Evolutionary conservation across 768 basidiomycete genomes (phyloP), one percentile per base, ranked within the genome.

Genomic region (Mycena galopus): DNA sequence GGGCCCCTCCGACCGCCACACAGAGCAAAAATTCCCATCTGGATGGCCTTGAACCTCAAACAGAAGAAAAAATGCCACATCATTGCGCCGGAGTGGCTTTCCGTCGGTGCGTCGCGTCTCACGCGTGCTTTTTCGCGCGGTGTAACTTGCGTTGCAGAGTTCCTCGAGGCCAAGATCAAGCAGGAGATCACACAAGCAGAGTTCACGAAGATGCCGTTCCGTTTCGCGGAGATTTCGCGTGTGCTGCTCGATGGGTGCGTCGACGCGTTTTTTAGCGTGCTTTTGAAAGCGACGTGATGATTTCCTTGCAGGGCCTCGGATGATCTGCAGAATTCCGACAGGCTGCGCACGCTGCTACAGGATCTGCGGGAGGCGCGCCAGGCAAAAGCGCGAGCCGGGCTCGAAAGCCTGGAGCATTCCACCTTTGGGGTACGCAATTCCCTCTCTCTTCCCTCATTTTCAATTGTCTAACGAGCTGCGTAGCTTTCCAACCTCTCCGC

Each of bases 301-400:
- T 29, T 11, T 12, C 29, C 30, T 5, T 58, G 21, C 29, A 98
- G 97, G 0, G 97, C 97, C 0, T 88, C 95, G 11, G 97, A 99
- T 78, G 97, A 99, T 75, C 84, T 98, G 10, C 89, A 92, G 65
- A 91, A 92, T 68, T 90, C 96, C 5, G 96, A 98, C 66, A 93
- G 91, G 75, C 84, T 99, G 25, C 90, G 95, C 7, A 92, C 92
- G 7, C 82, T 99, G 2, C 87, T 99, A 23, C 97, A 99, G 80
- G 96, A 98, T 79, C 86, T 99, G n/a, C 93, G 97, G 16, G 97
- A 99, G 84, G 95, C 95, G 16, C 89, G 98, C 44, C 97, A 98
- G 80, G 94, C 96, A 10, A 99, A 99, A 79, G 93, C 94, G 82
- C 85, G 97, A 72, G 90, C 94, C 65, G 96, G 96, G 86, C 83